These are phyloP conservation scores for Neurospora pannonica DNA, from an alignment of 495 filamentous ascomycete genomes.

Conservation along the genomic window DNA sequence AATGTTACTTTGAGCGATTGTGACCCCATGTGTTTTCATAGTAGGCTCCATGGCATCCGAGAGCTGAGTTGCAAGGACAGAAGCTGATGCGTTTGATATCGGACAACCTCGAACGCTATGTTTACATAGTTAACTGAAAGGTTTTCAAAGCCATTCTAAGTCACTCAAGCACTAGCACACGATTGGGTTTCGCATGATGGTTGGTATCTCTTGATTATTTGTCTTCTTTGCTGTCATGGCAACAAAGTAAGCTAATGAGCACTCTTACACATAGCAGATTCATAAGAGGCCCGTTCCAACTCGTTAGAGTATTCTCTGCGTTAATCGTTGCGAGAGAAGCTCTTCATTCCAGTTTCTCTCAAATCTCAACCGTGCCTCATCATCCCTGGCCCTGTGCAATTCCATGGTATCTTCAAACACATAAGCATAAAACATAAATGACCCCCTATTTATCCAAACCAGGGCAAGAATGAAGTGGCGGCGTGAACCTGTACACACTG, in stretches of 20 bases:
- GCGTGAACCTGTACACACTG: not conserved
- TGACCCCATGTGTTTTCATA: not conserved
- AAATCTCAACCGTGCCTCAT: not conserved
- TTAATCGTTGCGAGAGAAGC: not conserved
- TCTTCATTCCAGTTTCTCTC: not conserved
- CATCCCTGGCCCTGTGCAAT: not conserved
- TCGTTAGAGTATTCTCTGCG: not conserved
- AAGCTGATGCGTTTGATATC: not conserved
- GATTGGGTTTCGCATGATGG: not conserved
- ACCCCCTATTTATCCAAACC: not conserved
- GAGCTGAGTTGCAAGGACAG: not conserved
- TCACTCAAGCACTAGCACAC: not conserved
- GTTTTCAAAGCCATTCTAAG: not conserved
- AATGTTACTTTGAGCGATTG: not conserved
- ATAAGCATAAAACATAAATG: conserved; percentile 1
- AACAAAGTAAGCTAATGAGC: not conserved
- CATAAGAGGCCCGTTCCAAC: not conserved
- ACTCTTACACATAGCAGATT: not conserved
- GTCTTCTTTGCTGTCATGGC: not conserved
- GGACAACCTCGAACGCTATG: not conserved
- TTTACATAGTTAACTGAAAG: not conserved
- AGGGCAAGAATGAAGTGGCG: not conserved
- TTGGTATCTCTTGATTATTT: not conserved
- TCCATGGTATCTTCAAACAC: conserved; percentile 4
- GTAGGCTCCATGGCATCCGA: not conserved